These are phyloP conservation scores for Waltiozyma sp. DNA, from an alignment of 1,139 yeast genomes.

Conservation along the genomic window DNA sequence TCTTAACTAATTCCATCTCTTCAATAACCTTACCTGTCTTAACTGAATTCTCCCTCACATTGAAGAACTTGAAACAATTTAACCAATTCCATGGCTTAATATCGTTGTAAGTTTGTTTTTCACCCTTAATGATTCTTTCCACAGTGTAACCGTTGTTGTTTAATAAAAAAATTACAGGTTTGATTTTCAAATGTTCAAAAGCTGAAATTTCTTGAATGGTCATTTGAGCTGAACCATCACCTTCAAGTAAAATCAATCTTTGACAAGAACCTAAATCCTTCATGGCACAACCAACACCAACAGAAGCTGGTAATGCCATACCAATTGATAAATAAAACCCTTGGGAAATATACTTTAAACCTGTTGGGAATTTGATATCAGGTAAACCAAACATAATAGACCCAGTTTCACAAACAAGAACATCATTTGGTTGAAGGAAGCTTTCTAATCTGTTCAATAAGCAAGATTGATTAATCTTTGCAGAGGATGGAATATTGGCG, in stretches of 20 bases:
- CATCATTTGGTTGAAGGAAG: constrained; percentile 50
- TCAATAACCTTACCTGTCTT: constrained; percentile 1
- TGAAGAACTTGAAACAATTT: constrained; percentile 34
- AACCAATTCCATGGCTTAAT: constrained; percentile 84
- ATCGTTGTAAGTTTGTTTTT: constrained; percentile 67
- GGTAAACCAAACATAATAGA: constrained; percentile 68
- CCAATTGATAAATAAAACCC: constrained; percentile 80
- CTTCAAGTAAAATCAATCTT: constrained; percentile 64
- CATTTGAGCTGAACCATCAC: constrained; percentile 93
- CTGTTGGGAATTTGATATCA: constrained; percentile 47
- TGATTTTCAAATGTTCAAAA: constrained; percentile 47
- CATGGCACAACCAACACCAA: constrained; percentile 70
- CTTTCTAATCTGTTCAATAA: constrained; percentile 19
- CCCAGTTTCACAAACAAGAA: constrained; percentile 68
- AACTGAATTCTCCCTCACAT: not conserved
- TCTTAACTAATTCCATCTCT: not conserved
- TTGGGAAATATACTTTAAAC: constrained; percentile 48
- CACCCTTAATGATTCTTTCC: constrained; percentile 78
- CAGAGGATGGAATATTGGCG: constrained; percentile 14
- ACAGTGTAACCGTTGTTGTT: constrained; percentile 86
- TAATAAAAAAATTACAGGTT: constrained; percentile 58
- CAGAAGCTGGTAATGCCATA: constrained; percentile 71
- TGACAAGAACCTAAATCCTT: constrained; percentile 34
- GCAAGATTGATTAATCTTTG: constrained; percentile 18
- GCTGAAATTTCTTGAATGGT: constrained; percentile 75